These are phyloP conservation scores for Phytophthora idaei DNA, from an alignment of 352 stramenopile genomes.

Conservation along the genomic window DNA sequence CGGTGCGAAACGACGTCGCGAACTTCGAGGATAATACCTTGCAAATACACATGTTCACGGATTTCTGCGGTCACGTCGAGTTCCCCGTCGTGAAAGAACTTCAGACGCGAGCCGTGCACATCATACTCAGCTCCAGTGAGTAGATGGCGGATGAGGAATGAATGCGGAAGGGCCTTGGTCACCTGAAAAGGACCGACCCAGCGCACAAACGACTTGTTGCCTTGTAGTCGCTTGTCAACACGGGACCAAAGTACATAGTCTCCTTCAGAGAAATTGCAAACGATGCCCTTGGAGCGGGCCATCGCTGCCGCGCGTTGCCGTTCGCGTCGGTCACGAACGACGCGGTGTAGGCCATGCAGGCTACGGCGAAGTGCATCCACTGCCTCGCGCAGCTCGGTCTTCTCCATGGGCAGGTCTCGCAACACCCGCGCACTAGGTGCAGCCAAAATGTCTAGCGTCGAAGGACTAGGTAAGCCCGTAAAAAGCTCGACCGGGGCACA, in stretches of 20 bases:
- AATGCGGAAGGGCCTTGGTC: neutral
- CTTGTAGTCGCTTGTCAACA: constrained; percentile 10
- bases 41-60: constrained; percentile 7
- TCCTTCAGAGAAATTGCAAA: constrained; percentile 17
- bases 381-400: no score
- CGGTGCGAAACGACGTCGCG: neutral
- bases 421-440: no score
- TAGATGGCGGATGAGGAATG: no score
- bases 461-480: neutral
- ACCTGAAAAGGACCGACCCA: constrained; percentile 18
- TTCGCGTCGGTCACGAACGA: neutral
- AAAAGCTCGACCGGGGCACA: neutral
- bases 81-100: constrained; percentile 16
- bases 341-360: no score
- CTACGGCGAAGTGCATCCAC: no score
- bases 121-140: neutral
- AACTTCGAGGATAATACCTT: constrained; percentile 14
- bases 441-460: no score
- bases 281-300: neutral
- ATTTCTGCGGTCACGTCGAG: constrained; percentile 16
- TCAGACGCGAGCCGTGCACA: constrained; percentile 12
- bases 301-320: constrained; percentile 1
- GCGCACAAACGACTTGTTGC: constrained; percentile 8
- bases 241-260: constrained; percentile 19
- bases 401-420: no score